Evolutionary conservation across 495 filamentous ascomycete genomes (phyloP).

Genomic region (Halenospora varia): DNA sequence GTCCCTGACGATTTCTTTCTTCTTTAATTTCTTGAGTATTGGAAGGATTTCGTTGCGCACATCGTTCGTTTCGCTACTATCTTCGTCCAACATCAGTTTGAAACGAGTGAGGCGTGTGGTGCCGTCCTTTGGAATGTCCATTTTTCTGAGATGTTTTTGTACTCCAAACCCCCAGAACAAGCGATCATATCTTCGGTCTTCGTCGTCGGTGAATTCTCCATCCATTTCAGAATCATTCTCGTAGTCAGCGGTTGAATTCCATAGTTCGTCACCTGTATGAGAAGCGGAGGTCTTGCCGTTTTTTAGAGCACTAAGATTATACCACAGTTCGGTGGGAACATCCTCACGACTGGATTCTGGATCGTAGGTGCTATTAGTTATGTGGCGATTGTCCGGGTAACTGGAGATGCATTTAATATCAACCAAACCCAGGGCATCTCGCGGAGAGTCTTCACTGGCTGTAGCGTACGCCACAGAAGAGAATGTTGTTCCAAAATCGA

Average conservation of each 20-base stretch:
- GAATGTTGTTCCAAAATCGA: constrained; percentile 25
- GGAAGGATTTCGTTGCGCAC: constrained; percentile 6
- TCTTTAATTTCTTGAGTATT: constrained; percentile 9
- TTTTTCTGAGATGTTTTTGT: constrained; percentile 14
- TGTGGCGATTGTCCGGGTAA: constrained; percentile 16
- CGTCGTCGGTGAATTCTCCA: background rate
- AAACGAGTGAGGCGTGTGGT: constrained; percentile 8
- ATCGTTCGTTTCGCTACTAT: constrained; percentile 12
- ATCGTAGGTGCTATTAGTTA: background rate
- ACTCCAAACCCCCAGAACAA: constrained; percentile 20
- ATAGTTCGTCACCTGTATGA: constrained; percentile 3
- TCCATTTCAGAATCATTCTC: background rate
- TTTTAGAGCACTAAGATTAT: constrained; percentile 7
- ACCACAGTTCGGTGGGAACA: constrained; percentile 22
- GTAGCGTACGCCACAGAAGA: constrained; percentile 20
- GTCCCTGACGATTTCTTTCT: constrained; percentile 14
- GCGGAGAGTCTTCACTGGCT: constrained; percentile 2
- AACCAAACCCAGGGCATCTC: constrained; percentile 1
- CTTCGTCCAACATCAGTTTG: constrained; percentile 19
- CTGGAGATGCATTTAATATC: constrained; percentile 18
- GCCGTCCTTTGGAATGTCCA: constrained; percentile 12
- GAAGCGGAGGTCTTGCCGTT: background rate
- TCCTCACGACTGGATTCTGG: constrained; percentile 12
- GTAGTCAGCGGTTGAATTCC: background rate
- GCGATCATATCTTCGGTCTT: background rate